Evolutionary conservation across 352 stramenopile genomes (phyloP).

Genomic region (Globisporangium uncinulatum): DNA sequence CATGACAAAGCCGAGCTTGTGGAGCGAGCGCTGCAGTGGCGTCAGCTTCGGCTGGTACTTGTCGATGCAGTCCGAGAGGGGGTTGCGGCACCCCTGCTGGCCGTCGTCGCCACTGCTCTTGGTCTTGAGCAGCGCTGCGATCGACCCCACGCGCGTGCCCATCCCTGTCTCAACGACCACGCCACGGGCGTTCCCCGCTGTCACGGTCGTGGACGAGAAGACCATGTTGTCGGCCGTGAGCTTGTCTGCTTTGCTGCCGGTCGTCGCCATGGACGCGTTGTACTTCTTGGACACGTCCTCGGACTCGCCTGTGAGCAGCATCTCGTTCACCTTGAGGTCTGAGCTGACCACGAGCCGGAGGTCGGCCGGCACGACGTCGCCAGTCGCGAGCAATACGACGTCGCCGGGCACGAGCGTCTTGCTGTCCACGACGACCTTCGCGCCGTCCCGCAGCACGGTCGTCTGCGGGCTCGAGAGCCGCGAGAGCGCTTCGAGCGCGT

Average conservation of each 20-base stretch:
- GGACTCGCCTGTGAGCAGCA: constrained; percentile 91
- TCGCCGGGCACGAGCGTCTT: constrained; percentile 70
- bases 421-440: constrained; percentile 57
- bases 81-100: constrained; percentile 32
- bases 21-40: constrained; percentile 88
- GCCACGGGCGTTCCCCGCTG: constrained; percentile 55
- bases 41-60: constrained; percentile 73
- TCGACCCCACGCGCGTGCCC: constrained; percentile 63
- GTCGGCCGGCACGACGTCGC: constrained; percentile 92
- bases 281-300: constrained; percentile 71
- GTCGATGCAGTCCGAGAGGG: constrained; percentile 38
- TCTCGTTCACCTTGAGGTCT: constrained; percentile 90
- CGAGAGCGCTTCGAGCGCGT: constrained; percentile 50
- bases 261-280: constrained; percentile 27
- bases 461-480: constrained; percentile 59
- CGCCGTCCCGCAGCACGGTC: constrained; percentile 53
- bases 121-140: constrained; percentile 51
- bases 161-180: constrained; percentile 72
- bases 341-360: constrained; percentile 86
- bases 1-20: constrained; percentile 92
- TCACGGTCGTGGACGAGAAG: constrained; percentile 90
- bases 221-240: constrained; percentile 86
- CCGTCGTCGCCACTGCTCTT: constrained; percentile 16
- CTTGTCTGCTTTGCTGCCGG: constrained; percentile 18
- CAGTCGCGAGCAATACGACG: constrained; percentile 84